Evolutionary conservation across 495 filamentous ascomycete species (phyloP).

Genomic region (Hypoxylon fuscum): DNA sequence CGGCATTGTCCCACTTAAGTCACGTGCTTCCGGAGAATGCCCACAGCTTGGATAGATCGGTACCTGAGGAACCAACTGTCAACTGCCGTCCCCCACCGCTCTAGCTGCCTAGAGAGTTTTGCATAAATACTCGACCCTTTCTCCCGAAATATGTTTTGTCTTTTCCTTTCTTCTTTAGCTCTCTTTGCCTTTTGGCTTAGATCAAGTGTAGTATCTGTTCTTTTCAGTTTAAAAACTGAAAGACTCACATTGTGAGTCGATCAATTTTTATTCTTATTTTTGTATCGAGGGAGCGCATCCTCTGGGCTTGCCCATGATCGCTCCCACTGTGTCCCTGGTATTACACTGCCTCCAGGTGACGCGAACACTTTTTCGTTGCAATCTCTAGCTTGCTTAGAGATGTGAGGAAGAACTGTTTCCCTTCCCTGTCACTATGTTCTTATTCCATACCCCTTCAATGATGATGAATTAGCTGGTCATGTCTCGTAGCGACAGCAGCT

Average conservation of each 20-base stretch:
- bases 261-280: constrained; percentile 91
- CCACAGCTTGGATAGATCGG: no score
- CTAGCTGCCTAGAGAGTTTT: neutral
- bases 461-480: no score
- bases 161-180: constrained; percentile 54
- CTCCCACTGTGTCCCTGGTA: constrained; percentile 82
- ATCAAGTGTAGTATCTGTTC: constrained; percentile 99
- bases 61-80: neutral
- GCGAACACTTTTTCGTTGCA: constrained; percentile 64
- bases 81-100: constrained; percentile 16
- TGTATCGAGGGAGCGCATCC: constrained; percentile 61
- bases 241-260: constrained; percentile 71
- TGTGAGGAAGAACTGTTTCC: constrained; percentile 39
- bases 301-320: constrained; percentile 85
- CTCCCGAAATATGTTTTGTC: constrained; percentile 8
- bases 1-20: no score
- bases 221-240: constrained; percentile 95
- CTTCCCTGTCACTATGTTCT: no score
- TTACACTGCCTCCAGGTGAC: constrained; percentile 87
- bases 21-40: no score
- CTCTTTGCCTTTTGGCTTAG: constrained; percentile 82
- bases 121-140: neutral
- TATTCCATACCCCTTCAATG: no score
- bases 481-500: no score
- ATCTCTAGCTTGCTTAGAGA: constrained; percentile 17